A percentile compares a stretch with the other conserved stretches of the same genome.
These are phyloP conservation scores for Fusarium subglutinans DNA, from an alignment of 2,329 filamentous ascomycete species.

Conservation along the genomic window DNA sequence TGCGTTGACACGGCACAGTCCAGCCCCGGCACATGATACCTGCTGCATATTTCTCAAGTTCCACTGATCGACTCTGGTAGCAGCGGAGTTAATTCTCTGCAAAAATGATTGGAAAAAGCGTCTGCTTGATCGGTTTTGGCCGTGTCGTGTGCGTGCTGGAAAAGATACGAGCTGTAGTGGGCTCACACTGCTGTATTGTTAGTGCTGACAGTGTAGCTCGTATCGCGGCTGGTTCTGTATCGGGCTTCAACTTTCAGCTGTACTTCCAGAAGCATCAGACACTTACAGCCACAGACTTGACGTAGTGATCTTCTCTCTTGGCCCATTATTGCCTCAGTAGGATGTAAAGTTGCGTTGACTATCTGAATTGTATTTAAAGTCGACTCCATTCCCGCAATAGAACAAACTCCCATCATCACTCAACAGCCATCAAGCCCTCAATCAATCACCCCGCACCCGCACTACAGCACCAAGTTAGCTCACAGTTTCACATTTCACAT, in stretches of 20 bases:
- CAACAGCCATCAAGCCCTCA: background rate
- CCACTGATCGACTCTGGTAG: background rate
- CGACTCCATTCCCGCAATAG: background rate
- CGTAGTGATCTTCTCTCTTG: background rate
- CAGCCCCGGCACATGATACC: background rate
- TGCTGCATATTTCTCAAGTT: background rate
- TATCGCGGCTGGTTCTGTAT: background rate
- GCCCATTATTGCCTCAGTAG: background rate
- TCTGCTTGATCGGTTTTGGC: background rate
- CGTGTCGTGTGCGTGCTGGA: background rate
- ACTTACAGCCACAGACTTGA: background rate
- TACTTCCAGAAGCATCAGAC: background rate
- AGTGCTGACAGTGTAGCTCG: constrained; percentile 6
- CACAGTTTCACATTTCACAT: background rate
- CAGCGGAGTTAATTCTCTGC: background rate
- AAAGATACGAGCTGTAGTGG: background rate
- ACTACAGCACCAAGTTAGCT: background rate
- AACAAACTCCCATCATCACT: background rate
- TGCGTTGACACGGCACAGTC: background rate
- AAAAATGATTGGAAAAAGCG: background rate
- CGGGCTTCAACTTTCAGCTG: background rate
- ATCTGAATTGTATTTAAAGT: background rate
- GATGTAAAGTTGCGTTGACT: background rate
- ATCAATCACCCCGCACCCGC: background rate
- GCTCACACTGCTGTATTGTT: background rate